Percentiles rank a stretch among this genome's conserved stretches.
phyloP scores from a whole-genome alignment of 371 early-diverging fungal species.

The Funneliformis caledonium region DNA sequence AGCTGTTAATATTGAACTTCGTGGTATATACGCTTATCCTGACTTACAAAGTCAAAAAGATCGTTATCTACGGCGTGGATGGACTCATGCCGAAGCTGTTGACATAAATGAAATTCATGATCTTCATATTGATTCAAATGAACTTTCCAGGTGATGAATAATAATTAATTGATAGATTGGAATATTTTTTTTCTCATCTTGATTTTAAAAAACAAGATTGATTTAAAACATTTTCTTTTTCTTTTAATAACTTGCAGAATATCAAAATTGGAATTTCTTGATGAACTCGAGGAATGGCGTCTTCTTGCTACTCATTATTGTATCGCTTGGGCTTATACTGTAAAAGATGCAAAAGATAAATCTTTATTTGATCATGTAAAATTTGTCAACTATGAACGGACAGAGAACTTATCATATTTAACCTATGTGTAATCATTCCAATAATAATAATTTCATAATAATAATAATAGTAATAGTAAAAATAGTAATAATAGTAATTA shows the following conservation, averaged over 20 bases:
- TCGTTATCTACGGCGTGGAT: conserved; percentile 67
- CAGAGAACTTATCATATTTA: too few relatives aligned
- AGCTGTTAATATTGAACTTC: conserved; percentile 71
- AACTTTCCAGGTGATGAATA: conserved; percentile 56
- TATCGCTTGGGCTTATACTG: conserved; percentile 74
- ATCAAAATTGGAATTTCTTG: conserved; percentile 80
- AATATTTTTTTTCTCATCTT: neutral
- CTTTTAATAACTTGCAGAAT: conserved; percentile 55
- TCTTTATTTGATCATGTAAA: conserved; percentile 18
- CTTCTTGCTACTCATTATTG: conserved; percentile 89
- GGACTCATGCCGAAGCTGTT: conserved; percentile 67
- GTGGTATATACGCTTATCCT: conserved; percentile 77
- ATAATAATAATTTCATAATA: too few relatives aligned
- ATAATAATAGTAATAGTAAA: too few relatives aligned
- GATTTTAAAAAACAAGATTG: neutral
- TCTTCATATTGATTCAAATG: conserved; percentile 51
- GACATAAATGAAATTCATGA: conserved; percentile 78
- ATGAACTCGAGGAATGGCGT: conserved; percentile 94
- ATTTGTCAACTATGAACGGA: conserved; percentile 8
- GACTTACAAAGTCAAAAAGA: conserved; percentile 68
- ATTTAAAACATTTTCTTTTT: neutral
- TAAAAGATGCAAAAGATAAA: conserved; percentile 1
- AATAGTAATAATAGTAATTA: too few relatives aligned
- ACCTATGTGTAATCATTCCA: too few relatives aligned
- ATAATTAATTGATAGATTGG: neutral